Percentiles rank a stretch among this genome's conserved stretches.
Conservation (phyloP, 768 basidiomycete genomes). For the Lactifluus echinatus region DNA sequence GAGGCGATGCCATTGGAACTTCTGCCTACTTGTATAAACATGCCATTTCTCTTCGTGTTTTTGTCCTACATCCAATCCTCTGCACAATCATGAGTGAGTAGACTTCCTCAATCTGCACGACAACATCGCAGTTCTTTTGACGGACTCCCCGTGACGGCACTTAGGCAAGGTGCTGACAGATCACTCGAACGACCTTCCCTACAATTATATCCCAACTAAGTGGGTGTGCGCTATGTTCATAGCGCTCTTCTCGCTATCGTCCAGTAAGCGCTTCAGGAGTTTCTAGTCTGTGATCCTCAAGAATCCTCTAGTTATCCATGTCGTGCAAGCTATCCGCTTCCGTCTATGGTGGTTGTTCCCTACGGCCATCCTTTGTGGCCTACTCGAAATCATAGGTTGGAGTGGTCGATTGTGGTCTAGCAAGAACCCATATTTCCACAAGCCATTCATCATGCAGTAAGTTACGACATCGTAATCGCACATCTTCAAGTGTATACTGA, state of each 20-base stretch:
- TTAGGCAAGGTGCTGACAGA: background rate
- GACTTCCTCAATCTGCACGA: background rate
- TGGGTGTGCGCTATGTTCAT: conserved; percentile 10
- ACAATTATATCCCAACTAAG: conserved; percentile 12
- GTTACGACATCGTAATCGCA: background rate
- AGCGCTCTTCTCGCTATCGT: background rate
- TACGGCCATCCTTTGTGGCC: conserved; percentile 27
- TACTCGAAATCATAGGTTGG: conserved; percentile 34
- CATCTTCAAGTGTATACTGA: background rate
- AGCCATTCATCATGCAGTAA: conserved; percentile 37
- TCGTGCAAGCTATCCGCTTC: conserved; percentile 25
- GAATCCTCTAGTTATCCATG: conserved; percentile 21
- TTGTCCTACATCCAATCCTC: background rate
- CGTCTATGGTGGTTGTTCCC: conserved; percentile 31
- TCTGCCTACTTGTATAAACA: background rate
- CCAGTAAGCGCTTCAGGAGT: background rate
- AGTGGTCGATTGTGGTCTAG: conserved; percentile 30
- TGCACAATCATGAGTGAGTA: background rate
- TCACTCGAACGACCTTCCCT: background rate
- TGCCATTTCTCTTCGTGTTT: background rate
- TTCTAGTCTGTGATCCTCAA: background rate
- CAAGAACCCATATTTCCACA: conserved; percentile 20
- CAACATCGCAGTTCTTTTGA: background rate
- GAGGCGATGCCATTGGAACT: background rate
- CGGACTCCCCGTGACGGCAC: background rate